Conservation (phyloP, 2,329 filamentous ascomycete species). For the Pyricularia sp. region DNA sequence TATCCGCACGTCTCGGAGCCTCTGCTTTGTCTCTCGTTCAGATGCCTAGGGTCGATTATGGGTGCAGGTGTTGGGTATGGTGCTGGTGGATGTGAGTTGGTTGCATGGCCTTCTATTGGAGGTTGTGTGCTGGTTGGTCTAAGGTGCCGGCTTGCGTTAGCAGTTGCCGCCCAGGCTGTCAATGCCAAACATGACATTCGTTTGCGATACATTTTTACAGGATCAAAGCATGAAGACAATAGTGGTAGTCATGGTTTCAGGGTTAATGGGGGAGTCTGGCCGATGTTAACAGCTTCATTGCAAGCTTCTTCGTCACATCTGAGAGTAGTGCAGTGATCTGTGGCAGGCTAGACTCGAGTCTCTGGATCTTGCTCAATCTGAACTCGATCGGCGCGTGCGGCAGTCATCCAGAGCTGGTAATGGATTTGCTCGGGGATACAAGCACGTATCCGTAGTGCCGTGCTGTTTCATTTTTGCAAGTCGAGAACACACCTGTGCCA, state of each 20-base stretch:
- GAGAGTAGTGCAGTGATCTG: not conserved
- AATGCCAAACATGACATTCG: not conserved
- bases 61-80: not conserved
- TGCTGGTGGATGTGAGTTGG: not conserved
- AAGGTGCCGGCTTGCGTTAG: not conserved
- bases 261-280: not conserved
- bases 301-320: not conserved
- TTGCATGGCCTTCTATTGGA: not conserved
- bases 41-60: not conserved
- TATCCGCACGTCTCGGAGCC: constrained; percentile 1
- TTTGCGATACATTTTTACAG: not conserved
- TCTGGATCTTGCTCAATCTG: not conserved
- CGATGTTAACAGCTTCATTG: not conserved
- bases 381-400: not conserved
- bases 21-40: not conserved
- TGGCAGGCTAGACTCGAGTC: not conserved
- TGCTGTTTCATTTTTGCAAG: not conserved
- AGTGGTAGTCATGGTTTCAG: not conserved
- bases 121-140: not conserved
- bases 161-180: not conserved
- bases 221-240: not conserved
- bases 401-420: not conserved
- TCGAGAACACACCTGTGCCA: not conserved
- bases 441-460: not conserved
- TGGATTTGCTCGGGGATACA: not conserved